These are phyloP conservation scores for Umbelopsis isabellina DNA, from an alignment of 192 early-diverging fungal genomes.

Conservation along the genomic window DNA sequence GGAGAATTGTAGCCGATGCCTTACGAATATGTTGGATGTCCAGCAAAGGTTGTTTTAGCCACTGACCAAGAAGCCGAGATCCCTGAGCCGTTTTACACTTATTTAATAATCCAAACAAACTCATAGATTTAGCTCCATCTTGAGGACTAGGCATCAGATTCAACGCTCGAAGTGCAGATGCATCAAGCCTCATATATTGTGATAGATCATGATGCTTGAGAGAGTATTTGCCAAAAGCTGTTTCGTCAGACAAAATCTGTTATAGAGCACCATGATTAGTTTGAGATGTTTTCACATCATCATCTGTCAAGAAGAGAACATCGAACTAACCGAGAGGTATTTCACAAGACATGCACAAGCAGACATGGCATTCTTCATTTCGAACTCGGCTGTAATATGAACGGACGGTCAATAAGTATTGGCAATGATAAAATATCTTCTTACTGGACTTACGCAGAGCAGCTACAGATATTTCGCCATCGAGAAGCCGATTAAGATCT, in stretches of 20 bases:
- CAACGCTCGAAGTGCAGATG: slow-evolving; percentile 84
- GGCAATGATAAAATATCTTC: background rate
- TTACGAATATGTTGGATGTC: slow-evolving; percentile 70
- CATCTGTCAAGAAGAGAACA: background rate
- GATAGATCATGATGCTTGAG: slow-evolving; percentile 75
- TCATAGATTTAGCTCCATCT: slow-evolving; percentile 64
- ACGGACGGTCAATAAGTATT: background rate
- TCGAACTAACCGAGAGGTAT: slow-evolving; percentile 56
- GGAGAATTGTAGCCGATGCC: background rate
- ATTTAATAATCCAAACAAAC: slow-evolving; percentile 84
- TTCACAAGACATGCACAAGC: slow-evolving; percentile 71
- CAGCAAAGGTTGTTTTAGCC: slow-evolving; percentile 91
- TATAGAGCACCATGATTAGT: slow-evolving; percentile 11
- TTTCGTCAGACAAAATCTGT: slow-evolving; percentile 73
- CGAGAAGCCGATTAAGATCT: slow-evolving; percentile 81
- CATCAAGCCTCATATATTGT: slow-evolving; percentile 92
- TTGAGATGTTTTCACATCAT: background rate
- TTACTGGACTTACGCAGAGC: slow-evolving; percentile 59
- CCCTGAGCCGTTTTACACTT: slow-evolving; percentile 91
- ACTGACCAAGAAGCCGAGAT: slow-evolving; percentile 80
- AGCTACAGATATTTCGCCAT: slow-evolving; percentile 64
- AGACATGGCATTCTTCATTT: slow-evolving; percentile 71
- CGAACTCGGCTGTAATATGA: slow-evolving; percentile 63
- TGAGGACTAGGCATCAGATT: slow-evolving; percentile 80
- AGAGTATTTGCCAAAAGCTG: slow-evolving; percentile 78